Evolutionary conservation across 495 filamentous ascomycete species (phyloP).

Genomic region (Pyrenula massariospora): DNA sequence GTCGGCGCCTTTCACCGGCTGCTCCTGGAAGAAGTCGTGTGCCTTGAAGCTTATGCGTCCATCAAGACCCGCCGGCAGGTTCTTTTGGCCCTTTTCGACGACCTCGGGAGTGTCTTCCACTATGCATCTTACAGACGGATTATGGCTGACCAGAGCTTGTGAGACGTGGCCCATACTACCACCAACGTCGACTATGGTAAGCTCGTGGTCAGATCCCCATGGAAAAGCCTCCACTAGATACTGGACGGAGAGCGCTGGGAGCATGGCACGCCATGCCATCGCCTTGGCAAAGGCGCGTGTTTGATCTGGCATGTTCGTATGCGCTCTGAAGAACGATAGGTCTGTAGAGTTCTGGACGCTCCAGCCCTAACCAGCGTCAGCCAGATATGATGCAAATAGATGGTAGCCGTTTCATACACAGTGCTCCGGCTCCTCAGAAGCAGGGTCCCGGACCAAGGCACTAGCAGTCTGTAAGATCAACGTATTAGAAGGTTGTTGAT

Average conservation of each 20-base stretch:
- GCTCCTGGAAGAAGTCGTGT: conserved; percentile 44
- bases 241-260: conserved; percentile 35
- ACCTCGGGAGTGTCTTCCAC: conserved; percentile 41
- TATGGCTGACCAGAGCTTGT: conserved; percentile 26
- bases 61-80: conserved; percentile 23
- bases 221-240: conserved; percentile 35
- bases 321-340: too few relatives aligned
- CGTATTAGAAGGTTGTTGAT: too few relatives aligned
- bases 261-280: conserved; percentile 33
- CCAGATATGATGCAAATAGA: too few relatives aligned
- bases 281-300: too few relatives aligned
- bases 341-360: too few relatives aligned
- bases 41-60: conserved; percentile 28
- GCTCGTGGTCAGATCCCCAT: conserved; percentile 26
- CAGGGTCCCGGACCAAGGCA: too few relatives aligned
- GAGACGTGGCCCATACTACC: conserved; percentile 44
- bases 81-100: conserved; percentile 27
- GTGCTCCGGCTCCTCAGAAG: too few relatives aligned
- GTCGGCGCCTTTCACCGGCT: conserved; percentile 39
- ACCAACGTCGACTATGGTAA: conserved; percentile 43
- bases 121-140: conserved; percentile 25
- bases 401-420: too few relatives aligned
- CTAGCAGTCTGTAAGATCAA: too few relatives aligned
- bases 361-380: too few relatives aligned
- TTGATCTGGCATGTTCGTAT: too few relatives aligned